Conservation (phyloP, 164 flowering plant species). For the Chimonanthus praecox region DNA sequence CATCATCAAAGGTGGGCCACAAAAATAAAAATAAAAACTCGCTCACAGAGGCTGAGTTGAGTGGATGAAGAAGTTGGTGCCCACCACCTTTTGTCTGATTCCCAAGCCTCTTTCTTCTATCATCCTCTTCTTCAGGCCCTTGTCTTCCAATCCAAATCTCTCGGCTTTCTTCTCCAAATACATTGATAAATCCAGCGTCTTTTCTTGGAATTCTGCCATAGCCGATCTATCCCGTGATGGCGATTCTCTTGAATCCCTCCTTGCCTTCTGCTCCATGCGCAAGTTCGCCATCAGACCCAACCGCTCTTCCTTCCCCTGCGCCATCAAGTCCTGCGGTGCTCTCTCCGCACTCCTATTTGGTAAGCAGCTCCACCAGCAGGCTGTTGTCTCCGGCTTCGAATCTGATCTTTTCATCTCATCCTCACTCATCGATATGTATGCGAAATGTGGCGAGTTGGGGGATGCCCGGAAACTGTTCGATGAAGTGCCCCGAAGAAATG, state of each 20-base stretch:
- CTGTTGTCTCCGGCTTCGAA: constrained; percentile 54
- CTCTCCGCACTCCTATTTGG: constrained; percentile 51
- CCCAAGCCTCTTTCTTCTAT: constrained; percentile 1
- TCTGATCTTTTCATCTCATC: constrained; percentile 69
- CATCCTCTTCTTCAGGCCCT: constrained; percentile 6
- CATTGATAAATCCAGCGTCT: constrained; percentile 50
- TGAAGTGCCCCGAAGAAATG: constrained; percentile 52
- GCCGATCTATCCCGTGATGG: constrained; percentile 73
- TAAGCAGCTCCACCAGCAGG: constrained; percentile 68
- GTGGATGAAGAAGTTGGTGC: not conserved
- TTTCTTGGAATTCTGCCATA: constrained; percentile 77
- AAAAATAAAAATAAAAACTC: too few relatives aligned
- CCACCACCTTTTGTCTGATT: not conserved
- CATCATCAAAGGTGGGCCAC: too few relatives aligned
- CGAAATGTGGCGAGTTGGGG: constrained; percentile 50
- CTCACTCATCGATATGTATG: constrained; percentile 76
- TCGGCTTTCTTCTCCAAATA: constrained; percentile 48
- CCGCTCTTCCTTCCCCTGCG: constrained; percentile 67
- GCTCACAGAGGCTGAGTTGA: too few relatives aligned
- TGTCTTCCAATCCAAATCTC: constrained; percentile 35
- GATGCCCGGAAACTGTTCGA: constrained; percentile 71
- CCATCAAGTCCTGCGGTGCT: constrained; percentile 74
- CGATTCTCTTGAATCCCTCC: constrained; percentile 61
- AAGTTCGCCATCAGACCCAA: constrained; percentile 49
- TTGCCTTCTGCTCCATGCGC: constrained; percentile 67